Conservation (phyloP, 768 basidiomycete species). For the Lentinula lateritia region DNA sequence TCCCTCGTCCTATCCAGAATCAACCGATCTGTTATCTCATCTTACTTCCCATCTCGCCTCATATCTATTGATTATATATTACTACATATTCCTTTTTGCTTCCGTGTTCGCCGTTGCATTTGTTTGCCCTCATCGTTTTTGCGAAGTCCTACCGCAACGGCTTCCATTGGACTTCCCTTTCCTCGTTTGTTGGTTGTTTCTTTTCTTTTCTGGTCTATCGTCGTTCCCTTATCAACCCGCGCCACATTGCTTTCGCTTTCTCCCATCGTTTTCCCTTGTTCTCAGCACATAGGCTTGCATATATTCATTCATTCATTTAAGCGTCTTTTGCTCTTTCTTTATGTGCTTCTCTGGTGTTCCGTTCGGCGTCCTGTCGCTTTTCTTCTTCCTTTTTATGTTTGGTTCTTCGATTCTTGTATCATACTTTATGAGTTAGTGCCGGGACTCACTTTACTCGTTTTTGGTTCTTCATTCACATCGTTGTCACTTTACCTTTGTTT, state of each 20-base stretch:
- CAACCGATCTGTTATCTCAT: not conserved
- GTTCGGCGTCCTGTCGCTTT: not conserved
- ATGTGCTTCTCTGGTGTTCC: not conserved
- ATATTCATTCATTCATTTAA: not conserved
- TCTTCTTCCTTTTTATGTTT: not conserved
- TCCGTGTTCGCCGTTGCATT: not conserved
- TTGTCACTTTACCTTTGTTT: not conserved
- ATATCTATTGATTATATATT: not conserved
- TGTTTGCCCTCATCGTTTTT: not conserved
- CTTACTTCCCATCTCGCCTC: not conserved
- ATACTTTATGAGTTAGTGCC: not conserved
- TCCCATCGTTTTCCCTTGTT: not conserved
- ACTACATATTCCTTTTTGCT: not conserved
- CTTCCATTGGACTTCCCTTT: not conserved
- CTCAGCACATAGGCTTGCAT: too few relatives aligned
- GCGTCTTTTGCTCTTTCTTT: not conserved
- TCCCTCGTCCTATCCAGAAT: not conserved
- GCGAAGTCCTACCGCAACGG: not conserved
- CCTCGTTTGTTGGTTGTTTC: not conserved
- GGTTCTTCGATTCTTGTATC: not conserved
- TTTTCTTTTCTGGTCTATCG: too few relatives aligned
- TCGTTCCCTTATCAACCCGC: not conserved
- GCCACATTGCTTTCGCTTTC: not conserved
- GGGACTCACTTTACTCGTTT: not conserved
- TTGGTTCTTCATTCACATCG: not conserved